These are phyloP conservation scores for Kwoniella sp. DNA, from an alignment of 768 basidiomycete species.

Conservation along the genomic window DNA sequence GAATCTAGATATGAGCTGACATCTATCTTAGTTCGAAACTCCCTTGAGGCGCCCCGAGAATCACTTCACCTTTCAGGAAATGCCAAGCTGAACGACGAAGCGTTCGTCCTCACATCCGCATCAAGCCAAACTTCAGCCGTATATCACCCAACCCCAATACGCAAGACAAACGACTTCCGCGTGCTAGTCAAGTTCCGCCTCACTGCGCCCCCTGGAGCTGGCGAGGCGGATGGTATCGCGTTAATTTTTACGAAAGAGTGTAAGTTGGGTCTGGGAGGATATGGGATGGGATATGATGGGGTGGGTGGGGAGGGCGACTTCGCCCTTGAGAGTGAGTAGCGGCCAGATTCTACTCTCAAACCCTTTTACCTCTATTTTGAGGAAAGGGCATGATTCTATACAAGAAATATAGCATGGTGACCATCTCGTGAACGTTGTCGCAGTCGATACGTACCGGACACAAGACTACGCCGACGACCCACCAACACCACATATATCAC, in stretches of 20 bases:
- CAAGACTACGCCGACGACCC: slow-evolving; percentile 52
- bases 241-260: slow-evolving; percentile 31
- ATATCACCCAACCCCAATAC: slow-evolving; percentile 19
- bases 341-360: neutral
- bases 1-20: neutral
- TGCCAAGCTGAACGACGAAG: slow-evolving; percentile 12
- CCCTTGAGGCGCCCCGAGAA: neutral
- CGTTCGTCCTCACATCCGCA: slow-evolving; percentile 30
- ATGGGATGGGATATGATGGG: slow-evolving; percentile 51
- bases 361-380: no score
- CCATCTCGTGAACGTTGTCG: no score
- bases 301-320: slow-evolving; percentile 49
- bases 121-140: slow-evolving; percentile 39
- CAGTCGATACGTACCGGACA: slow-evolving; percentile 54
- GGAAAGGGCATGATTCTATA: no score
- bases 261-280: slow-evolving; percentile 37
- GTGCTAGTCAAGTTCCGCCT: slow-evolving; percentile 35
- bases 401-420: neutral
- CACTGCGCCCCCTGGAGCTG: slow-evolving; percentile 20
- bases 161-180: slow-evolving; percentile 22
- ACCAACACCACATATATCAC: slow-evolving; percentile 53
- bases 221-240: slow-evolving; percentile 54
- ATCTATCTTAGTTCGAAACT: neutral
- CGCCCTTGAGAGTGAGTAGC: slow-evolving; percentile 49
- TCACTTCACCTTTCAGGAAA: slow-evolving; percentile 15